Percentiles rank a stretch among this genome's conserved stretches.
These are phyloP conservation scores for Leccinum boreale DNA, from an alignment of 768 basidiomycete species.

Conservation along the genomic window DNA sequence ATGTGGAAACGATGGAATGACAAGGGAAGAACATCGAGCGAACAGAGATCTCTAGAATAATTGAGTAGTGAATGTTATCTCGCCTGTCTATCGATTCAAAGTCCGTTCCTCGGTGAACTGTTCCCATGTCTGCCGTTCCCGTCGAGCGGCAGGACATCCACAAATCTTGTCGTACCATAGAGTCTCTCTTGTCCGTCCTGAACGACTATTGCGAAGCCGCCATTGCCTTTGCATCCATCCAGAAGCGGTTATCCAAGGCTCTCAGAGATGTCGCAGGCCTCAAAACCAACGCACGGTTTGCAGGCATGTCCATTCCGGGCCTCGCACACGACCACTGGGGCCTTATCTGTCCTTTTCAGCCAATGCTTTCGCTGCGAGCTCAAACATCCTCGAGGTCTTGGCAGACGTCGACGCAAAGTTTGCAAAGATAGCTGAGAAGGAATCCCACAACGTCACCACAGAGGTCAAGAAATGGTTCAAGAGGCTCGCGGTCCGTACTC, in stretches of 20 bases:
- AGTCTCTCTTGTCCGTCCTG: constrained; percentile 60
- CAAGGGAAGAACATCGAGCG: constrained; percentile 30
- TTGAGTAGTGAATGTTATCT: neutral
- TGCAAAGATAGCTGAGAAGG: constrained; percentile 69
- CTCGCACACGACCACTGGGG: neutral
- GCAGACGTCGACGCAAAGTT: constrained; percentile 74
- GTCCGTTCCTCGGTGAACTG: constrained; percentile 14
- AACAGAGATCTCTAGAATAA: neutral
- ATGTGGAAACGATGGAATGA: constrained; percentile 80
- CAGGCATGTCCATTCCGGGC: constrained; percentile 44
- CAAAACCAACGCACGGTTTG: constrained; percentile 59
- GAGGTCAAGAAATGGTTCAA: constrained; percentile 88
- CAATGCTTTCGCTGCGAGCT: constrained; percentile 63
- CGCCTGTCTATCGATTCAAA: constrained; percentile 13
- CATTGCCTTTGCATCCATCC: constrained; percentile 53
- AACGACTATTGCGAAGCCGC: constrained; percentile 77
- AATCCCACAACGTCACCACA: constrained; percentile 57
- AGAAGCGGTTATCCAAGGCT: constrained; percentile 75
- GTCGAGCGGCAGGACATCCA: constrained; percentile 72
- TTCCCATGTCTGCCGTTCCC: constrained; percentile 19
- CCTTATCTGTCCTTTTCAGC: constrained; percentile 36
- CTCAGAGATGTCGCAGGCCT: constrained; percentile 60
- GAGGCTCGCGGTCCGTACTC: constrained; percentile 61
- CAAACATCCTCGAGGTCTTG: constrained; percentile 64
- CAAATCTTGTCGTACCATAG: constrained; percentile 76